A percentile compares a stretch with the other conserved stretches of the same genome.
These are phyloP conservation scores for Solanum peruvianum DNA, from an alignment of 257 asterid species.

Conservation along the genomic window DNA sequence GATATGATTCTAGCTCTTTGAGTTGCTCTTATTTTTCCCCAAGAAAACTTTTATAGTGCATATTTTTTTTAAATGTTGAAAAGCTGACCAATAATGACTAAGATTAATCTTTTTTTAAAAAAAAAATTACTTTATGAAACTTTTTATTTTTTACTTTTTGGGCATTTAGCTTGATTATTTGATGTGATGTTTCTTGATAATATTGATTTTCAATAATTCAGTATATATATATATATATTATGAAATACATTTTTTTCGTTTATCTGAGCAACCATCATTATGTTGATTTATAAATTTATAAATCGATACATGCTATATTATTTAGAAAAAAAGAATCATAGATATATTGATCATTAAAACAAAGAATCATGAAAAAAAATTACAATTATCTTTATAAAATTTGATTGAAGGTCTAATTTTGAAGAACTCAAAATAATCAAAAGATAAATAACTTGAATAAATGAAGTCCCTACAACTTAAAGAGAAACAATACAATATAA, in stretches of 20 bases:
- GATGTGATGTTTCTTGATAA: not conserved
- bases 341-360: not conserved
- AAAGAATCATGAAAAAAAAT: not conserved
- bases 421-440: not conserved
- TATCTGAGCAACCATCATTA: too few relatives aligned
- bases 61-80: not conserved
- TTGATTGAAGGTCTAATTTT: not conserved
- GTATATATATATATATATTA: too few relatives aligned
- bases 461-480: not conserved
- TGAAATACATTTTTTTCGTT: not conserved
- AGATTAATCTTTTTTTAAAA: not conserved
- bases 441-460: not conserved
- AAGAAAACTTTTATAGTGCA: not conserved
- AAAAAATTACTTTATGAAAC: not conserved
- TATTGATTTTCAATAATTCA: not conserved
- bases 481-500: not conserved
- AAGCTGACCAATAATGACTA: not conserved
- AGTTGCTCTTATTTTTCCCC: not conserved
- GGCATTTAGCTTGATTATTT: not conserved
- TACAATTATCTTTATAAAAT: not conserved
- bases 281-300: not conserved
- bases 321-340: not conserved
- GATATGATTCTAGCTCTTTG: not conserved
- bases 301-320: not conserved
- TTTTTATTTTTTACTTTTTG: not conserved